Conservation (phyloP, 148 eudicot genomes). For the Rhododendron williamsianum region DNA sequence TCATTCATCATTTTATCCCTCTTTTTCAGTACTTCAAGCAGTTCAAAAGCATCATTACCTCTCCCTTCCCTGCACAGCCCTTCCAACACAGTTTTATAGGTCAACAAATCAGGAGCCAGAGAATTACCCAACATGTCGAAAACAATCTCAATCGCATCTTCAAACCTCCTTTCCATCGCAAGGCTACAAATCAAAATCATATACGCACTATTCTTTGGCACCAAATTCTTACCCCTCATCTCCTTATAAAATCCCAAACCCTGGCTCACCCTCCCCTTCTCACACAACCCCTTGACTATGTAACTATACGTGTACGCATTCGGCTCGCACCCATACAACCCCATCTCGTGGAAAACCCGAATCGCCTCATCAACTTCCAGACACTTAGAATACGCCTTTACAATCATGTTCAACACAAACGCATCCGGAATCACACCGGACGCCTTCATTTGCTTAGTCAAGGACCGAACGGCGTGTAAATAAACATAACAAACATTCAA, state of each 20-base stretch:
- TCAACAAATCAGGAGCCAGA: slow-evolving; percentile 69
- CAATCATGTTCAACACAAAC: slow-evolving; percentile 66
- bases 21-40: slow-evolving; percentile 66
- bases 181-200: slow-evolving; percentile 80
- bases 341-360: slow-evolving; percentile 79
- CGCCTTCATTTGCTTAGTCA: slow-evolving; percentile 76
- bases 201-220: slow-evolving; percentile 53
- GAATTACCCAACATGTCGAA: slow-evolving; percentile 61
- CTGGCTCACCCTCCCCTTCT: slow-evolving; percentile 64
- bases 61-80: slow-evolving; percentile 80
- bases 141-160: slow-evolving; percentile 48
- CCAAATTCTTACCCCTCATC: slow-evolving; percentile 61
- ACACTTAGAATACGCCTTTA: slow-evolving; percentile 73
- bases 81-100: slow-evolving; percentile 74
- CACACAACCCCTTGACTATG: slow-evolving; percentile 70
- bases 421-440: slow-evolving; percentile 75
- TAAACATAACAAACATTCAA: slow-evolving; percentile 69
- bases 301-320: slow-evolving; percentile 68
- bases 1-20: slow-evolving; percentile 62
- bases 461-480: slow-evolving; percentile 38
- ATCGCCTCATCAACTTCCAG: slow-evolving; percentile 66
- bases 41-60: slow-evolving; percentile 62
- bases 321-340: slow-evolving; percentile 79
- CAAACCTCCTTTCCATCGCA: slow-evolving; percentile 69
- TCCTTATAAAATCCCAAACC: slow-evolving; percentile 62